A percentile compares a stretch with the other conserved stretches of the same genome.
phyloP scores from a whole-genome alignment of 75 land plant genomes.

The Isoetes taiwanensis region DNA sequence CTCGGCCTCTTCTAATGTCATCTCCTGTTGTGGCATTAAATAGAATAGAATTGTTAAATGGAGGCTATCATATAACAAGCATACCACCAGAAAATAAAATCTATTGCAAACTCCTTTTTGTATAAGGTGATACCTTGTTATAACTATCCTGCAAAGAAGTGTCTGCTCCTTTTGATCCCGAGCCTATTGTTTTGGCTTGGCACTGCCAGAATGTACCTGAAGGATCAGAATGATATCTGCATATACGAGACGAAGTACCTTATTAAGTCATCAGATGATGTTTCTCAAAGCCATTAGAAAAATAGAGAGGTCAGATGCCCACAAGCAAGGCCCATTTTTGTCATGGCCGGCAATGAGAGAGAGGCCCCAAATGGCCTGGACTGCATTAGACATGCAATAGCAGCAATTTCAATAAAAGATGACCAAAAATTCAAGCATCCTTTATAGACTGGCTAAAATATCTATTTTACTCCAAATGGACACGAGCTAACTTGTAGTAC shows the following conservation, averaged over 20 bases:
- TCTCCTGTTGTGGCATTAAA: too few relatives aligned
- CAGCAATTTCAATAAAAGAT: too few relatives aligned
- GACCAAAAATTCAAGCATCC: too few relatives aligned
- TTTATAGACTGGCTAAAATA: too few relatives aligned
- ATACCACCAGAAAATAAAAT: too few relatives aligned
- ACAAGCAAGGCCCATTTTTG: constrained; percentile 93
- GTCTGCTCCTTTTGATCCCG: constrained; percentile 96
- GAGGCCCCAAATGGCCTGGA: constrained; percentile 99
- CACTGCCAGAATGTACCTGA: constrained; percentile 99
- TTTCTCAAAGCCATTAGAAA: too few relatives aligned
- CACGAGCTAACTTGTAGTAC: background rate
- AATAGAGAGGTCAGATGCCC: constrained; percentile 23
- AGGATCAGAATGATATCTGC: constrained; percentile 91
- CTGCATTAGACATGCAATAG: constrained; percentile 32
- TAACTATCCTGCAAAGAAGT: constrained; percentile 85
- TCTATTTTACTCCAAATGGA: too few relatives aligned
- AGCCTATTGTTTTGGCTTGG: constrained; percentile 92
- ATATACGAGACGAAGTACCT: background rate
- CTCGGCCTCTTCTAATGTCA: constrained; percentile 80
- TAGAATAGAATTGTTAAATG: background rate
- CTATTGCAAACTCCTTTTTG: too few relatives aligned
- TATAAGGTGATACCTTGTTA: constrained; percentile 80
- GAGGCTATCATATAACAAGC: background rate
- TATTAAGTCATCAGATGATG: too few relatives aligned
- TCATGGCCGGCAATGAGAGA: constrained; percentile 95